Percentiles rank a stretch among this genome's conserved stretches.
These are phyloP conservation scores for Tetrahymena malaccensis DNA, from an alignment of 73 alveolate genomes.

Conservation along the genomic window DNA sequence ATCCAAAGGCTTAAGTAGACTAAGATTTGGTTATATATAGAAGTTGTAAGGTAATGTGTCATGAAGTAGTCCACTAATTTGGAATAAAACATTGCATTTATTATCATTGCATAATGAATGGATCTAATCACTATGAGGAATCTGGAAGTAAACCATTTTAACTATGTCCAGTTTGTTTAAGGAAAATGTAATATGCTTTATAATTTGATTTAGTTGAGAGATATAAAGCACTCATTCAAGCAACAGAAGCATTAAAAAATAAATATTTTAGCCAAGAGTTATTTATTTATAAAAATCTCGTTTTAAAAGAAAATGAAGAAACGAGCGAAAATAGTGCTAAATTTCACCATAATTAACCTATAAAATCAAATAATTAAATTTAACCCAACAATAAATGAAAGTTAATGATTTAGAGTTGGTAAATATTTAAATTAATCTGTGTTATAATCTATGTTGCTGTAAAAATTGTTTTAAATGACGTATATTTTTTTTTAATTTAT, in stretches of 20 bases:
- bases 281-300: neutral
- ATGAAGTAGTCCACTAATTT: conserved; percentile 65
- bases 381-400: neutral
- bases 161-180: conserved; percentile 73
- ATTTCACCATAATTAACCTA: neutral
- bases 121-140: conserved; percentile 57
- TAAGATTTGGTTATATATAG: neutral
- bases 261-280: neutral
- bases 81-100: conserved; percentile 63
- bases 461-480: neutral
- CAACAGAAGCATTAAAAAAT: neutral
- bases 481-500: too few relatives aligned
- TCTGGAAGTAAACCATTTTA: conserved; percentile 71
- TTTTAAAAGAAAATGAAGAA: neutral
- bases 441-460: neutral
- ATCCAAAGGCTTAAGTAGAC: neutral
- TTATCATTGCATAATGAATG: conserved; percentile 80
- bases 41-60: conserved; percentile 49
- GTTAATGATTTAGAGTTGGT: neutral
- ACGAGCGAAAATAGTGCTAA: neutral
- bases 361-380: too few relatives aligned
- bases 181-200: conserved; percentile 42
- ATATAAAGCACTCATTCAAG: neutral
- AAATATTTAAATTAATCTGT: neutral
- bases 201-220: conserved; percentile 13